These are phyloP conservation scores for Fusarium kyushuense DNA, from an alignment of 2,329 filamentous ascomycete genomes.

Conservation along the genomic window DNA sequence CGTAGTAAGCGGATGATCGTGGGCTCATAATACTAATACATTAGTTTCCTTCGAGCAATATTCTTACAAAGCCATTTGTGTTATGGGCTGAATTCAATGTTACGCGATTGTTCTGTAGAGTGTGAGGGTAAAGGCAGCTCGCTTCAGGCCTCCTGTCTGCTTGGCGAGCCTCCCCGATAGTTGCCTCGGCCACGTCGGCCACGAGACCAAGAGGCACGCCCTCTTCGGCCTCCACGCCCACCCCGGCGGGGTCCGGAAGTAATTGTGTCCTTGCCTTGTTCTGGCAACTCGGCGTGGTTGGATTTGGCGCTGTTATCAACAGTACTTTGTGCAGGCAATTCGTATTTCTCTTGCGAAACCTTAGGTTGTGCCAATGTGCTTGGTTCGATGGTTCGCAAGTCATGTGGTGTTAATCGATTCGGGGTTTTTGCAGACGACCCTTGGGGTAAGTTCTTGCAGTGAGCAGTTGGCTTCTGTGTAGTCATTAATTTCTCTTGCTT, in stretches of 20 bases:
- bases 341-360: constrained; percentile 2
- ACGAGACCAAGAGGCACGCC: constrained; percentile 45
- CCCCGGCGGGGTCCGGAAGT: constrained; percentile 25
- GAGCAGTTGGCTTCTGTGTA: background rate
- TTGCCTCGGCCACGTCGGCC: constrained; percentile 47
- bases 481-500: constrained; percentile 17
- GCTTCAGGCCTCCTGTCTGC: constrained; percentile 10
- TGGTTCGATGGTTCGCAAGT: constrained; percentile 3
- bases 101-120: background rate
- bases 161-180: constrained; percentile 20
- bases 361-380: background rate
- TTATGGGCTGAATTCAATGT: constrained; percentile 4
- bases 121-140: background rate
- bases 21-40: constrained; percentile 11
- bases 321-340: background rate
- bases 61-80: background rate
- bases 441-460: background rate
- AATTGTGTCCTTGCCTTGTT: constrained; percentile 5
- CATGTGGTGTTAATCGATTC: background rate
- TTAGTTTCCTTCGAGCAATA: background rate
- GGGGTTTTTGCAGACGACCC: background rate
- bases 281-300: constrained; percentile 28
- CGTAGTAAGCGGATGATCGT: background rate
- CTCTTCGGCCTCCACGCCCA: constrained; percentile 45
- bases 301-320: background rate